Base-by-base conservation (phyloP, 352 stramenopile genomes). In the Albugo laibachii region DNA sequence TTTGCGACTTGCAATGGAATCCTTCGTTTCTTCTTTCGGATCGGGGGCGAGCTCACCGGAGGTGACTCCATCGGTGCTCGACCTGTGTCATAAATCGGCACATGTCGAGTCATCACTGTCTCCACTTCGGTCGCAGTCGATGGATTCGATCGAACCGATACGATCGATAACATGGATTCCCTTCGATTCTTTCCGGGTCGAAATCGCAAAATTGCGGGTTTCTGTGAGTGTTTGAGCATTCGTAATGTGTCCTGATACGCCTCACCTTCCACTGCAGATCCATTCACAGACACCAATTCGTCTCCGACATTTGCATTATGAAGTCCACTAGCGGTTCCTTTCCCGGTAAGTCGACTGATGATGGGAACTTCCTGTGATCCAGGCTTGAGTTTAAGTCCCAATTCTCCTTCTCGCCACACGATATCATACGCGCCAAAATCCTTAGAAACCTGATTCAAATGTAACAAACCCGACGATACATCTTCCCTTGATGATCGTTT, bases 211-310 rank as follows among this genome's bases (percentile, higher is more conserved):
- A 91, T 75, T 2, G 74, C 70, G 0, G 77, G 77, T 54, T 91
- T 91, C 3, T 74, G 71, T 18, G 77, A 86, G 52, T 91, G 77
- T 56, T 91, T 91, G 31, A 91, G 65, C 69, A 87, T 84, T 14
- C 77, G 72, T 24, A 91, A 56, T 24, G 77, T 91, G 43, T 83
- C 72, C 51, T 85, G 74, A 60, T 91, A 91, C 20, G 77, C 67
- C 38, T 76, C 62, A 5, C 74, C 76, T 50, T 92, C 78, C 19
- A 92, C 75, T 1, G 56, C 58, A n/a, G 65, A 79, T 13, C 75
- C 75, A 47, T 92, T 92, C 40, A 92, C 76, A 5, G 73, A 86
- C 35, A 92, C 71, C 21, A 92, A 59, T 38, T 88, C 74, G 52
- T 92, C 78, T 14, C 78, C 74, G 8, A 88, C 71, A 42, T 69